These are phyloP conservation scores for Pleurozium schreberi DNA, from an alignment of 225 moss, liverwort and hornwort genomes.

Conservation along the genomic window DNA sequence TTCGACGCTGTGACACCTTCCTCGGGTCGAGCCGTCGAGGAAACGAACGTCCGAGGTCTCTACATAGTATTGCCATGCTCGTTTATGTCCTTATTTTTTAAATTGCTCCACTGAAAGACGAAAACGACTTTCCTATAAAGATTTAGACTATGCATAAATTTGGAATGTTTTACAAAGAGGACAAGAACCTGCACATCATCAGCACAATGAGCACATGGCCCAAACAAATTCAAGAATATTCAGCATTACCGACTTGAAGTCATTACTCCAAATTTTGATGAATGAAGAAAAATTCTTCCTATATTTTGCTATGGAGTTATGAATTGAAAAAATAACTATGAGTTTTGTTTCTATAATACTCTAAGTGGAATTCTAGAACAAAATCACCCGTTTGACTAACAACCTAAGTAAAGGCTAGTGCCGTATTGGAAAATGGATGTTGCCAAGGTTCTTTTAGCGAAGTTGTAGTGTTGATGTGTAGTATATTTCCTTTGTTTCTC, in stretches of 20 bases:
- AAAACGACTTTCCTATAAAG: not conserved
- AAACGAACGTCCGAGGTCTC: not conserved
- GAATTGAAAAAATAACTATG: not conserved
- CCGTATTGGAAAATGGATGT: accelerated
- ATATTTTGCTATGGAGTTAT: too few species aligned
- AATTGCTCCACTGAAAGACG: not conserved
- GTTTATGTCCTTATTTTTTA: not conserved
- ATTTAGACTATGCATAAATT: too few species aligned
- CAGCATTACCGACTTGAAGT: too few species aligned
- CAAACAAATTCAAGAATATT: too few species aligned
- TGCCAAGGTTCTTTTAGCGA: not conserved
- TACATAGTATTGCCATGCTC: not conserved
- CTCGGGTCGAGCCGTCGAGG: not conserved
- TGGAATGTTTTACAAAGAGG: too few species aligned
- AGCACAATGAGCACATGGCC: too few species aligned
- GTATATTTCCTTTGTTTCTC: too few species aligned
- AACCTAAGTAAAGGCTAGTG: accelerated
- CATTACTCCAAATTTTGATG: too few species aligned
- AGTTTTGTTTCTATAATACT: not conserved
- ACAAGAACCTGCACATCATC: too few species aligned
- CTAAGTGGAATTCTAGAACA: accelerated
- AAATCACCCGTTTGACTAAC: accelerated
- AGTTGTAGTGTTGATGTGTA: not conserved
- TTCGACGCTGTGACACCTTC: not conserved
- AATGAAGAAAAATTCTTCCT: too few species aligned